Conservation (phyloP, 2,329 filamentous ascomycete species). For the Elsinoe ampelina region DNA sequence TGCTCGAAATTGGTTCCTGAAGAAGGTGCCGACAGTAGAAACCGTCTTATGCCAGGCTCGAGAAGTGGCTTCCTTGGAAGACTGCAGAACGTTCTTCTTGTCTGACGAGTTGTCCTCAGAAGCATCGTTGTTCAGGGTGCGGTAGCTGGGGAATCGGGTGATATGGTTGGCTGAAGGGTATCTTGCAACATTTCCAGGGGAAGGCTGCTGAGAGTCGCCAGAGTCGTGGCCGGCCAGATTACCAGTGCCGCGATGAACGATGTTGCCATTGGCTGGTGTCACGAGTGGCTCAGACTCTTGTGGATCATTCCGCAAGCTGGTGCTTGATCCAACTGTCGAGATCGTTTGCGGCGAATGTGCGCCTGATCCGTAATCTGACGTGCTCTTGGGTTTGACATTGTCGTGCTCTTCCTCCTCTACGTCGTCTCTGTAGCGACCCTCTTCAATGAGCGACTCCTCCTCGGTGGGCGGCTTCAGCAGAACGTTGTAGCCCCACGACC, state of each 20-base stretch:
- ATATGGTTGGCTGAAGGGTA: slow-evolving; percentile 36
- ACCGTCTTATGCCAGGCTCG: slow-evolving; percentile 4
- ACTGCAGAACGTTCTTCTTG: slow-evolving; percentile 21
- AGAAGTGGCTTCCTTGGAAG: not conserved
- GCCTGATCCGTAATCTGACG: slow-evolving; percentile 41
- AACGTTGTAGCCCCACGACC: slow-evolving; percentile 97
- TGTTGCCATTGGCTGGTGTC: slow-evolving; percentile 42
- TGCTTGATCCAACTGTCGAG: slow-evolving; percentile 20
- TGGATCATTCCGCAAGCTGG: slow-evolving; percentile 25
- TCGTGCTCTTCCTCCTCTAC: slow-evolving; percentile 37
- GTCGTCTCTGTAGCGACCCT: slow-evolving; percentile 48
- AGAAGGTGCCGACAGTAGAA: slow-evolving; percentile 25
- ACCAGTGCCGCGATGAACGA: slow-evolving; percentile 30
- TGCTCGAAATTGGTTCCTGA: slow-evolving; percentile 34
- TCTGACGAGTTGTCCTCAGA: slow-evolving; percentile 17
- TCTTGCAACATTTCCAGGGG: not conserved
- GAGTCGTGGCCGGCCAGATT: slow-evolving; percentile 29
- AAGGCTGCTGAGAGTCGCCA: slow-evolving; percentile 29
- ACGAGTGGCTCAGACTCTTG: slow-evolving; percentile 26
- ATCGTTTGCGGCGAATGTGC: slow-evolving; percentile 34
- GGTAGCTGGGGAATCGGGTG: slow-evolving; percentile 34
- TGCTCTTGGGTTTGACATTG: slow-evolving; percentile 22
- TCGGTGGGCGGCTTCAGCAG: slow-evolving; percentile 74
- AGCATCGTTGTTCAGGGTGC: slow-evolving; percentile 18
- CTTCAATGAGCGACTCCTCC: slow-evolving; percentile 33